These are phyloP conservation scores for Rhizophora mangle DNA, from an alignment of 345 rosid species.

Conservation along the genomic window DNA sequence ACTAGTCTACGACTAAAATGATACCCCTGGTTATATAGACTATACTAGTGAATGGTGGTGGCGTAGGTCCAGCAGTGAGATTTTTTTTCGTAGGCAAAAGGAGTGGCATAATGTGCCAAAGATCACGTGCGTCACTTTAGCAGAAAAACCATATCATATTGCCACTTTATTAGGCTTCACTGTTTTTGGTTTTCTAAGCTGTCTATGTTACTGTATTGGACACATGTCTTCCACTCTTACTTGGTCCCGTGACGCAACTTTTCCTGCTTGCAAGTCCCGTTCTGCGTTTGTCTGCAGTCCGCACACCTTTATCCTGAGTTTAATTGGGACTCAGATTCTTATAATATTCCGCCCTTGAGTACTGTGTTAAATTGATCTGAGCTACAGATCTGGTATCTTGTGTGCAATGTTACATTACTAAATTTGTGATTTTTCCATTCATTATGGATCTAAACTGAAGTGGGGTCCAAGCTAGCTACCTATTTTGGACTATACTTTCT, in stretches of 20 bases:
- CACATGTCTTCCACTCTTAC: not conserved
- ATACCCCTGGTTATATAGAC: too few relatives aligned
- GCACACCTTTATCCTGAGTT: not conserved
- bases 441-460: too few relatives aligned
- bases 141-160: conserved; percentile 3
- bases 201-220: not conserved
- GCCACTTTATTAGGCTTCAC: not conserved
- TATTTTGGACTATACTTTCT: too few relatives aligned
- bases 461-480: too few relatives aligned
- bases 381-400: too few relatives aligned
- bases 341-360: not conserved
- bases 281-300: conserved; percentile 7
- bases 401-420: too few relatives aligned
- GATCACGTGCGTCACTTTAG: conserved; percentile 11
- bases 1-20: too few relatives aligned
- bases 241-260: not conserved
- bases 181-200: not conserved
- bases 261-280: not conserved
- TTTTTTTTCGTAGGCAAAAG: not conserved
- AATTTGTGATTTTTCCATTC: too few relatives aligned
- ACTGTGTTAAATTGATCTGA: not conserved
- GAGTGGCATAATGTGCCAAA: conserved; percentile 11
- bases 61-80: too few relatives aligned
- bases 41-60: too few relatives aligned
- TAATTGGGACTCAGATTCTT: not conserved